Base-by-base conservation (phyloP, 2,329 filamentous ascomycete genomes). In the Curvularia sp. region DNA sequence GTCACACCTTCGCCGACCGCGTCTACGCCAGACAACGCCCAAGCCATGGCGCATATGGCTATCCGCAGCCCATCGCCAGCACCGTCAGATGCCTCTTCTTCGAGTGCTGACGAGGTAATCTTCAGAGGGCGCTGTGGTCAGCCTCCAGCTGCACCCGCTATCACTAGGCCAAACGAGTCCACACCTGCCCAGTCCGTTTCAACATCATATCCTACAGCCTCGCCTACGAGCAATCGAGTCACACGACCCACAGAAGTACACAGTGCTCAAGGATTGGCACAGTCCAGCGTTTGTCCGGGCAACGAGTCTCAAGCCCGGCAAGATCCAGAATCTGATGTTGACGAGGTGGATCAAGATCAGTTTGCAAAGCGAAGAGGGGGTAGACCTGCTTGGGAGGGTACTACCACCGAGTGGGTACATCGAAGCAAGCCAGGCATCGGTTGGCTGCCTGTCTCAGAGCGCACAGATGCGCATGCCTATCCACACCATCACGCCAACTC, bases 21-120 rank as follows among this genome's bases (percentile, higher is more conserved):
- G 9, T 62, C 68, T 9, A 47, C 63, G 20, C 61, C 62, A 6
- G 65, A 67, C 51, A 67, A 66, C 44, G 55, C 67, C 18, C 54
- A 58, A n/a, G 68, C 71, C 12, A 73, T 75, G 66, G 71, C 67
- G 8, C 60, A 70, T 2, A 71, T 74, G 70, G 69, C 66, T 0
- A 71, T 76, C 44, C 78, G 79, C 28, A 76, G 72, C 38, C 68
- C 78, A 2, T 81, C 79, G 5, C 72, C 71, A 7, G 61, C 67
- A 4, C 54, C 48, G 4, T 76, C 73, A 4, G 58, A 65, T n/a
- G 51, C 61, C 1, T 68, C 64, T 3, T 69, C 63, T 13, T 69
- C 65, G 9, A 68, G 60, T 28, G 59, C 88, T 68, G 90, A 91
- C 48, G 91, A 97, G 63, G 80, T 92, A 5, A 61, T 78, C 18